Evolutionary conservation across 108 stramenopile species (phyloP), one percentile per base, ranked within the genome.

Genomic region (Aurantiochytrium sp.): DNA sequence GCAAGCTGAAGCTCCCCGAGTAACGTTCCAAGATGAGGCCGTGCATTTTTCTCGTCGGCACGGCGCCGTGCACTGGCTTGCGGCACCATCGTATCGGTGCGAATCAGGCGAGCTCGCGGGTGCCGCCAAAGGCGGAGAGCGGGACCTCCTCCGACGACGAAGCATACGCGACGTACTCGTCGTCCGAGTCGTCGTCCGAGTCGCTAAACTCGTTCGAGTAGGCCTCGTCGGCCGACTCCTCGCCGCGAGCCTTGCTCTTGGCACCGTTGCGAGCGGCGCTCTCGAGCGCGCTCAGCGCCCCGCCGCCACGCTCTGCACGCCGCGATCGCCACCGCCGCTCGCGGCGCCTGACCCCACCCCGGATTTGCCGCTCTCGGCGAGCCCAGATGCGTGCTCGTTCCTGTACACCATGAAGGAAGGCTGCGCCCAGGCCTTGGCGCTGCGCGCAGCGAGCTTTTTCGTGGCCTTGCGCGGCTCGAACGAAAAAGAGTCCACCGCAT

Each of bases 131-230:
- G 27, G 59, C 59, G 15, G 59, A 65, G 59, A 65, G 59, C 22
- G 15, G 59, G 19, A 4, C 4, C 59, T 65, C 59, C 59, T 65
- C 59, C 34, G 59, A 65, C 22, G 59, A 65, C 1, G 73, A 81
- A 10, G 42, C 73, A 30, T 81, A 81, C 42, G 73, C 73, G 17
- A 81, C 73, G 45, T 81, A 81, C 2, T 81, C 73, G 39, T 81
- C 73, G 59, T 65, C 59, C 32, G 27, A 30, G 24, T 65, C 59
- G 59, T 65, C 59, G 17, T 52, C 50, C 50, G 50, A 52, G 12
- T 81, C 39, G 45, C 73, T 81, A 81, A 81, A 81, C 8, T 81
- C 73, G n/a, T 81, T 24, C n/a, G 73, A 81, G 32, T 48, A 81
- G 39, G 21, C 39, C 39, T 48, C 45, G 73, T 24, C 45, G 30